Evolutionary conservation across 441 rosid genomes (phyloP), one percentile per base, ranked within the genome.

Genomic region (Codiaeum variegatum): DNA sequence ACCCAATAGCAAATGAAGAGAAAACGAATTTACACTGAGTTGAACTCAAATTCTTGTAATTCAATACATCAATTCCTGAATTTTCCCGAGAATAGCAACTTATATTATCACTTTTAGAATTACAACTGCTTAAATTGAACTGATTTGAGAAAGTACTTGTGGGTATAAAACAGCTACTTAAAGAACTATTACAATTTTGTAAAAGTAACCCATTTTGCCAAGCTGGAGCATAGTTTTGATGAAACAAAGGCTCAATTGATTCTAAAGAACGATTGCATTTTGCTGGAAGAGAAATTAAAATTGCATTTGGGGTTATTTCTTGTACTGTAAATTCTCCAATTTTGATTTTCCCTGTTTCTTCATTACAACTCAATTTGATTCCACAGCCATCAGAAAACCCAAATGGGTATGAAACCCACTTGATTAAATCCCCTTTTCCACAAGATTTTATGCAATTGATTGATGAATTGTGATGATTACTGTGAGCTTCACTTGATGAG

Each of bases 321-420:
- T 69, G 71, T 32, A 92, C 89, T 26, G 5, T 28, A 28, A 92
- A 92, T 3, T 40, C 81, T 3, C 80, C 88, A 44, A 92, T 83
- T 34, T 4, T 59, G 31, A 81, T 76, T 3, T 59, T 66, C 3
- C 71, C 73, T 0, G 62, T 73, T 21, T 49, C 16, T 4, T 3
- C 0, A 40, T 26, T 10, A 77, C 96, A 92, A 26, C 24, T 58
- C 31, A 92, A 73, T 16, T 1, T 76, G 77, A 93, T 88, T 34
- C 63, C 76, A 73, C 85, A 89, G 5, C 66, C 76, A 21, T 74
- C 3, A 0, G 90, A 78, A 78, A 86, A 87, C 63, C 98, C 97
- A 72, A 89, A 93, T 1, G 98, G 98, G 56, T 85, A 86, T 26
- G 78, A 73, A 29, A 87, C 77, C 54, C 16, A 6, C 44, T 34